These are phyloP conservation scores for Didymella lethalis DNA, from an alignment of 2,329 filamentous ascomycete species.

Conservation along the genomic window DNA sequence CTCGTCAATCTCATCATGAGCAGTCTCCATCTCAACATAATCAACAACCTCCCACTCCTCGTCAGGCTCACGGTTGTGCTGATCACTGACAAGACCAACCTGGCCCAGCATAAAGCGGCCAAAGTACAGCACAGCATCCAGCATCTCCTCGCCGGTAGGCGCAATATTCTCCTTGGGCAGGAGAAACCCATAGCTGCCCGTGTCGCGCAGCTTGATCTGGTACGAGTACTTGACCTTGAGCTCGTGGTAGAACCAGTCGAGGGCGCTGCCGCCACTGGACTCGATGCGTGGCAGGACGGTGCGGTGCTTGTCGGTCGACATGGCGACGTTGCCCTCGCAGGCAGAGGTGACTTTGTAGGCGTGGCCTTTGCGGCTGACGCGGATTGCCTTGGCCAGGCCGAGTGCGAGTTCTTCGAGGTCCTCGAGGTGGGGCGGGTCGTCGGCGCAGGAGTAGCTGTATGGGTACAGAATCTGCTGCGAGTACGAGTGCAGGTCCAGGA, in stretches of 20 bases:
- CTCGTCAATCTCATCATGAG: background rate
- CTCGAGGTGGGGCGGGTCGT: conserved; percentile 83
- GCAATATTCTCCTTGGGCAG: conserved; percentile 86
- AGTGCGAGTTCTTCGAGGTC: conserved; percentile 90
- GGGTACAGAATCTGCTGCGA: conserved; percentile 95
- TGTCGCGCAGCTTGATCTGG: conserved; percentile 93
- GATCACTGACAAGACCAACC: conserved; percentile 40
- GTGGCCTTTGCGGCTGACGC: conserved; percentile 76
- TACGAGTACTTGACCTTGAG: conserved; percentile 83
- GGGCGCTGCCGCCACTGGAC: conserved; percentile 79
- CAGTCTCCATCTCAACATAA: background rate
- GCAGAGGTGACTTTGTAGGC: conserved; percentile 76
- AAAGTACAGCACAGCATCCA: conserved; percentile 83
- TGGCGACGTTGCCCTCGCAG: conserved; percentile 77
- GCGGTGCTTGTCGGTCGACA: conserved; percentile 42
- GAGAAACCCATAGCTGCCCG: conserved; percentile 92
- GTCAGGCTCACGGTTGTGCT: background rate
- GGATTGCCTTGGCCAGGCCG: conserved; percentile 87
- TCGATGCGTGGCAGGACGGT: conserved; percentile 66
- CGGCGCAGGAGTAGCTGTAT: conserved; percentile 83
- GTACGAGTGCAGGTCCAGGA: conserved; percentile 92
- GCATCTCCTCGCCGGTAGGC: conserved; percentile 86
- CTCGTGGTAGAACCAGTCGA: conserved; percentile 96
- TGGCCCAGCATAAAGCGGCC: conserved; percentile 75
- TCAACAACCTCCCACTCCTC: conserved; percentile 4